A percentile compares a stretch with the other conserved stretches of the same genome.
phyloP scores from a whole-genome alignment of 1,284 basidiomycete genomes.

The Cutaneotrichosporon dermatis region DNA sequence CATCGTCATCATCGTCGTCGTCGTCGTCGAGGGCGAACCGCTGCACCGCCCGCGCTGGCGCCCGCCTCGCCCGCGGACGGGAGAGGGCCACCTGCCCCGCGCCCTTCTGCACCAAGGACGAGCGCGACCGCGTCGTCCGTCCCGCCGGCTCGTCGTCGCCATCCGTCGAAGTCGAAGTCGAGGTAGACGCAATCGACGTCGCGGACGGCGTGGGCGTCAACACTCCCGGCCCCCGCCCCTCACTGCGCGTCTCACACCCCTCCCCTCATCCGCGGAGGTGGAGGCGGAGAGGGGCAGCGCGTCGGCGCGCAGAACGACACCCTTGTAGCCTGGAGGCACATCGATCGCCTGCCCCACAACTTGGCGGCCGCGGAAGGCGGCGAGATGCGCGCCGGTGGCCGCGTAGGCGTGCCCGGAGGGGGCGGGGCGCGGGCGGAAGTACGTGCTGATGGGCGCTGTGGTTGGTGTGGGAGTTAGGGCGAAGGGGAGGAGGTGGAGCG shows the following conservation, averaged over 20 bases:
- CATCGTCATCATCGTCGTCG: conserved; percentile 31
- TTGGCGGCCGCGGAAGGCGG: conserved; percentile 38
- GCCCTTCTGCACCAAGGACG: conserved; percentile 20
- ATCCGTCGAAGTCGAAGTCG: neutral
- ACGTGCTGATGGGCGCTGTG: conserved; percentile 20
- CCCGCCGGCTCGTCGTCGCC: too few relatives aligned
- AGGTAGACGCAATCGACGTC: conserved; percentile 6
- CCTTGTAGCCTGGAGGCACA: conserved; percentile 36
- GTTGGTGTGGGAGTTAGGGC: conserved; percentile 25
- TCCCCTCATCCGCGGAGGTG: too few relatives aligned
- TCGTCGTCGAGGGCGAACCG: conserved; percentile 33
- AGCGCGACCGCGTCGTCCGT: too few relatives aligned
- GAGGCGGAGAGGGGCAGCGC: neutral
- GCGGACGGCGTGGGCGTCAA: conserved; percentile 10
- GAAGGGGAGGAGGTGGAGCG: conserved; percentile 42
- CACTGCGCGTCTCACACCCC: too few relatives aligned
- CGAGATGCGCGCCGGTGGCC: conserved; percentile 17
- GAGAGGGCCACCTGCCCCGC: conserved; percentile 38
- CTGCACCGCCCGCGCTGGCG: neutral
- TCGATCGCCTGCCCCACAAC: conserved; percentile 32
- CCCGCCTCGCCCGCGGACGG: conserved; percentile 20
- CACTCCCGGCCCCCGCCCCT: neutral
- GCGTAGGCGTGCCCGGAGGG: conserved; percentile 11
- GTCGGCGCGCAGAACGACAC: conserved; percentile 25
- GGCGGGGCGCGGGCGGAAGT: conserved; percentile 34